These are phyloP conservation scores for Leishmania lainsoni DNA, from an alignment of 208 protist species.

Conservation along the genomic window DNA sequence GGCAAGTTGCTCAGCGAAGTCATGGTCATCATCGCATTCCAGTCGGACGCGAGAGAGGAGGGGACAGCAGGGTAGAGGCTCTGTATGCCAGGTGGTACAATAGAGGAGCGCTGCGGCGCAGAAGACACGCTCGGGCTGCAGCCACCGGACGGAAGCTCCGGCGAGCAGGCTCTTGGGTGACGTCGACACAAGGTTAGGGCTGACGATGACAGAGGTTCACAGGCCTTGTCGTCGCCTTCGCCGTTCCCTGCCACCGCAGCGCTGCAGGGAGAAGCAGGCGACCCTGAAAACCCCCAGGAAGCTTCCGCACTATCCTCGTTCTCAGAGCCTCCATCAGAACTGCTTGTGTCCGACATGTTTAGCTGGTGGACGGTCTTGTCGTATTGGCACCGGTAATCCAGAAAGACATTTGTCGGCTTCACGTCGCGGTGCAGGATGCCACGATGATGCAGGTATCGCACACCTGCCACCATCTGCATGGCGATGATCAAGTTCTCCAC, in stretches of 20 bases:
- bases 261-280: not conserved
- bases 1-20: constrained; percentile 23
- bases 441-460: constrained; percentile 72
- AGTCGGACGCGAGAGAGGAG: not conserved
- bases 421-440: constrained; percentile 84
- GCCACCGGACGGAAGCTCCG: not conserved
- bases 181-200: constrained; percentile 4
- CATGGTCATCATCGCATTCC: not conserved
- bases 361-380: constrained; percentile 9
- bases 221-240: not conserved
- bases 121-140: not conserved
- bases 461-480: constrained; percentile 57
- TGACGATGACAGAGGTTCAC: not conserved
- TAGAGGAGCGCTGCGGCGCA: not conserved
- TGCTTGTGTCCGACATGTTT: constrained; percentile 10
- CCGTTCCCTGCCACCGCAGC: not conserved
- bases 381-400: constrained; percentile 77
- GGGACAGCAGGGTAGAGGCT: not conserved
- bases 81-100: not conserved
- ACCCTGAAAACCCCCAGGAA: not conserved
- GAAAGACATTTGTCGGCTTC: constrained; percentile 87
- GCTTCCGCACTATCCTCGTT: not conserved
- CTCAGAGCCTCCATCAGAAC: not conserved
- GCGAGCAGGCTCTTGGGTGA: not conserved
- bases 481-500: constrained; percentile 81